Evolutionary conservation across 2,329 filamentous ascomycete species (phyloP).

Genomic region (Ascochyta fabae): DNA sequence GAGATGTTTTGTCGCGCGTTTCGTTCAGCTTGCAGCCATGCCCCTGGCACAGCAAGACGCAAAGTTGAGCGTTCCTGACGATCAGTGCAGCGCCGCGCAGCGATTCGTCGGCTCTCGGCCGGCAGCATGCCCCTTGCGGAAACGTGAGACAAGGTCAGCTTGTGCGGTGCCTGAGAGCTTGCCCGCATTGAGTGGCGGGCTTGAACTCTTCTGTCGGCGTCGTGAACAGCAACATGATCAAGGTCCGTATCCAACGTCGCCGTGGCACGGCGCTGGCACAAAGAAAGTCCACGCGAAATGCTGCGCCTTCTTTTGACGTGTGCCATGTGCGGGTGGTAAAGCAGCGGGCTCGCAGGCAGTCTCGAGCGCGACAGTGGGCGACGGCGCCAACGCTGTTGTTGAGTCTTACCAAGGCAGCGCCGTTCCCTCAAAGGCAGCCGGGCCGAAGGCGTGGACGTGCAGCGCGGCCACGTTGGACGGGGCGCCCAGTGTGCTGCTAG

Average conservation of each 20-base stretch:
- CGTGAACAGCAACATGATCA: slow-evolving; percentile 3
- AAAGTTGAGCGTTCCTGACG: slow-evolving; percentile 36
- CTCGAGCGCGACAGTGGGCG: slow-evolving; percentile 18
- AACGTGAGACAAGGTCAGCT: slow-evolving; percentile 36
- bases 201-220: slow-evolving; percentile 17
- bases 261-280: slow-evolving; percentile 1
- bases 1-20: slow-evolving; percentile 29
- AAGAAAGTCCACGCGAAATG: neutral
- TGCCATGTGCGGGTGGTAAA: slow-evolving; percentile 4
- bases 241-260: neutral
- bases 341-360: slow-evolving; percentile 12
- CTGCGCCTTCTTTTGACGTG: neutral
- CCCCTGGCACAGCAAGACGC: slow-evolving; percentile 24
- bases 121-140: slow-evolving; percentile 32
- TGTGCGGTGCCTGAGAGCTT: slow-evolving; percentile 19
- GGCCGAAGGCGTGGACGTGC: slow-evolving; percentile 25
- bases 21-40: slow-evolving; percentile 25
- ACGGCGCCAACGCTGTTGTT: slow-evolving; percentile 25
- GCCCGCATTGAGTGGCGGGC: slow-evolving; percentile 26
- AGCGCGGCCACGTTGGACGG: slow-evolving; percentile 24
- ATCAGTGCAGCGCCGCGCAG: slow-evolving; percentile 30
- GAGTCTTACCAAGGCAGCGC: slow-evolving; percentile 28
- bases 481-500: slow-evolving; percentile 11
- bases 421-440: slow-evolving; percentile 28
- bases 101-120: slow-evolving; percentile 31